A percentile compares a stretch with the other conserved stretches of the same genome.
Conservation (phyloP, 1,284 basidiomycete genomes). For the Cryptococcus sp. region DNA sequence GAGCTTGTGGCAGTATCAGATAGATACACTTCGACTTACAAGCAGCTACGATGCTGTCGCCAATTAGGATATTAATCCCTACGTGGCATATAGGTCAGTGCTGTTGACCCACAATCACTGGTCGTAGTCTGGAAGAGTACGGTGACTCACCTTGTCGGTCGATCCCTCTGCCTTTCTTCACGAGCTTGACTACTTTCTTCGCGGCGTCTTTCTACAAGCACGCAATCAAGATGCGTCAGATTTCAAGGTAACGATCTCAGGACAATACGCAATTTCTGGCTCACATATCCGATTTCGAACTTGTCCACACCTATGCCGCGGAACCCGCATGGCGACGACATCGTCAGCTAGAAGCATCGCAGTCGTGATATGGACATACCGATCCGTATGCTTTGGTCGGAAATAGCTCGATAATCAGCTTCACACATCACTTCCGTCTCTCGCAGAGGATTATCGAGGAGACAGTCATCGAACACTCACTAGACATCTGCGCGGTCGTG, state of each 20-base stretch:
- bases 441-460: too few species aligned
- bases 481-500: constrained; percentile 3
- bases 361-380: not conserved
- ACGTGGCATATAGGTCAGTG: not conserved
- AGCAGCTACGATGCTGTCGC: constrained; percentile 7
- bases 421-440: too few species aligned
- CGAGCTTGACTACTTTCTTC: constrained; percentile 4
- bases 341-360: too few species aligned
- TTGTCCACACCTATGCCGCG: constrained; percentile 6
- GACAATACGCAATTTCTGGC: not conserved
- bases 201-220: not conserved
- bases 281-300: constrained; percentile 7
- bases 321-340: too few species aligned
- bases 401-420: too few species aligned
- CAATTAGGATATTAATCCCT: constrained; percentile 11
- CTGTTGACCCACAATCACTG: not conserved
- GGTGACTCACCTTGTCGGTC: not conserved
- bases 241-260: not conserved
- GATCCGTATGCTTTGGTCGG: not conserved
- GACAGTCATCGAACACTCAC: too few species aligned
- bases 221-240: not conserved
- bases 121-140: too few species aligned
- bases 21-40: not conserved
- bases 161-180: not conserved
- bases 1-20: constrained; percentile 3